phyloP scores from a whole-genome alignment of 108 stramenopile genomes.

The Skeletonema tropicum region DNA sequence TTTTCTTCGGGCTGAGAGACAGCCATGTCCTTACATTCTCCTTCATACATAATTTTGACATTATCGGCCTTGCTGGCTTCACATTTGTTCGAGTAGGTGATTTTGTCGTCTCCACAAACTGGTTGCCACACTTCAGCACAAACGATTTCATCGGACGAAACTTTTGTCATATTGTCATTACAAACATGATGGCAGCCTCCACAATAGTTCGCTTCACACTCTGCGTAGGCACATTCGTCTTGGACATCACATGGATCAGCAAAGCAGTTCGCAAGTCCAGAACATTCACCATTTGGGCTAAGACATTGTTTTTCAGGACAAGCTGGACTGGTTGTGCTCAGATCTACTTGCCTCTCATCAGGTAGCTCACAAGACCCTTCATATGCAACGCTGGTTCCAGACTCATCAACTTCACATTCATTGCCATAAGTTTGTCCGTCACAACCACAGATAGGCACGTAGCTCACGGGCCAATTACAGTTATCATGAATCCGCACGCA shows the following conservation, averaged over 20 bases:
- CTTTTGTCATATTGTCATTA: not conserved
- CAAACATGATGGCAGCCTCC: not conserved
- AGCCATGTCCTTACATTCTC: not conserved
- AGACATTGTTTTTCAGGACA: not conserved
- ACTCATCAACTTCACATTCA: not conserved
- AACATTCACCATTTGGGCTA: not conserved
- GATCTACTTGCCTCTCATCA: not conserved
- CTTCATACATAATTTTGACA: not conserved
- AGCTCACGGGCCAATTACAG: not conserved
- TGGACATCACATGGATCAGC: not conserved
- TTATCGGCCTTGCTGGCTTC: not conserved
- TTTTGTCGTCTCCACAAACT: not conserved
- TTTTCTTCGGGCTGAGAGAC: not conserved
- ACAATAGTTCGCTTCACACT: not conserved
- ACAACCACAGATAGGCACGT: not conserved
- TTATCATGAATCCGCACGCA: not conserved
- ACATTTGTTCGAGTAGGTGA: not conserved
- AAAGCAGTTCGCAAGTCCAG: not conserved
- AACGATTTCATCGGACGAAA: not conserved
- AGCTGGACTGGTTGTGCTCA: not conserved
- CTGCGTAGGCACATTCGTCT: not conserved
- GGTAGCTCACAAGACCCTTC: not conserved
- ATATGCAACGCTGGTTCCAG: not conserved
- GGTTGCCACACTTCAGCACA: not conserved
- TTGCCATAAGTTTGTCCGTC: not conserved